phyloP scores from a whole-genome alignment of 495 filamentous ascomycete species.

The Aspergillus haitiensis region DNA sequence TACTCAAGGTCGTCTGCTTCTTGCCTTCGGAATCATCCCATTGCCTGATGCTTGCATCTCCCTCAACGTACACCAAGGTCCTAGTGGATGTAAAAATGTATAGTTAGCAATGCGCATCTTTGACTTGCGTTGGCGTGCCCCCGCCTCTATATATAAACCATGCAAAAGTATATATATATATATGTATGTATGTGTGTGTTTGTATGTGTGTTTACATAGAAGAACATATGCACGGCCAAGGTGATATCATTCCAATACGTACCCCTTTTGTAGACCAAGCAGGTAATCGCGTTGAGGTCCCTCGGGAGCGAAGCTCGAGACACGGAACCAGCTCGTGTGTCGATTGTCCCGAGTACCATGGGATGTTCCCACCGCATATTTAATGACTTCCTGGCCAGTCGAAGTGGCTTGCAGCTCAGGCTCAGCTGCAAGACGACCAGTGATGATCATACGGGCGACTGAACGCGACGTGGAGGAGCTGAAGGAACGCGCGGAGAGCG shows the following conservation, averaged over 20 bases:
- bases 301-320: conserved; percentile 64
- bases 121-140: background rate
- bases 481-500: conserved; percentile 58
- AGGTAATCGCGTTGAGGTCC: conserved; percentile 62
- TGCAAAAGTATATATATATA: background rate
- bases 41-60: conserved; percentile 60
- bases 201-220: conserved; percentile 7
- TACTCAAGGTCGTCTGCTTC: conserved; percentile 53
- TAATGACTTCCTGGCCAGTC: conserved; percentile 65
- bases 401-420: conserved; percentile 68
- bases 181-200: background rate
- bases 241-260: conserved; percentile 37
- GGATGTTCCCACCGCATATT: conserved; percentile 64
- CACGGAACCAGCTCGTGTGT: conserved; percentile 73
- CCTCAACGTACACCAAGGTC: conserved; percentile 70
- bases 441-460: conserved; percentile 64
- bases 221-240: background rate
- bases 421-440: conserved; percentile 69
- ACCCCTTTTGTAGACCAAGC: conserved; percentile 75
- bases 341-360: conserved; percentile 59
- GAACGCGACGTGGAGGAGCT: conserved; percentile 48
- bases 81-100: conserved; percentile 36
- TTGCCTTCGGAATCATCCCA: conserved; percentile 67
- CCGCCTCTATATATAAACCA: conserved; percentile 1
- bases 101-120: background rate